Conservation (phyloP, 2,329 filamentous ascomycete species). For the Fusarium odoratissimum region DNA sequence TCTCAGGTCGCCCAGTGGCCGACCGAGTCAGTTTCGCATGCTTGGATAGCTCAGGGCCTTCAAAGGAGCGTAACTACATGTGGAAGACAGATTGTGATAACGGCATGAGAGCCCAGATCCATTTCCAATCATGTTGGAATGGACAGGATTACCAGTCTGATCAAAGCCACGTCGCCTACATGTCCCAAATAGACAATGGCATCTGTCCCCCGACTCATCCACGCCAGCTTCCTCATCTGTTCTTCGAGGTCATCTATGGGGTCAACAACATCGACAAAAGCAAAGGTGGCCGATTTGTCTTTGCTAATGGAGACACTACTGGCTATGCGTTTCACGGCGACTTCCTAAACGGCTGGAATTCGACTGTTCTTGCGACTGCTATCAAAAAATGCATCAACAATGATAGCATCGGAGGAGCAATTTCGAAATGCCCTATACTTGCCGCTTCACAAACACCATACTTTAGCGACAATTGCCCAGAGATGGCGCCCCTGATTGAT, state of each 20-base stretch:
- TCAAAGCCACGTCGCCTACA: conserved; percentile 40
- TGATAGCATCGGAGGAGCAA: conserved; percentile 22
- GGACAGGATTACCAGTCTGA: conserved; percentile 36
- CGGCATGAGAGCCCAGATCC: conserved; percentile 41
- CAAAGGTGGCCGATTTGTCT: conserved; percentile 38
- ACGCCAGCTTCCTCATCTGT: conserved; percentile 36
- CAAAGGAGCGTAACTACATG: conserved; percentile 38
- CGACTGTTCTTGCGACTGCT: conserved; percentile 24
- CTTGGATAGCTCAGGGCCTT: conserved; percentile 37
- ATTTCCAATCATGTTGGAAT: conserved; percentile 43
- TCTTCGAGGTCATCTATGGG: conserved; percentile 40
- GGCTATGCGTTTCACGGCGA: conserved; percentile 41
- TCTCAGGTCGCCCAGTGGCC: conserved; percentile 24
- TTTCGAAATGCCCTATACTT: conserved; percentile 29
- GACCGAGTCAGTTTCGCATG: conserved; percentile 43
- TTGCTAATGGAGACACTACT: conserved; percentile 41
- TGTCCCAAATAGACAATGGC: conserved; percentile 42
- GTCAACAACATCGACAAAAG: conserved; percentile 41
- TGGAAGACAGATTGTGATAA: conserved; percentile 37
- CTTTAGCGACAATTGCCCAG: conserved; percentile 37
- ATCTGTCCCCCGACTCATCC: conserved; percentile 39
- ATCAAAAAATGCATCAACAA: conserved; percentile 40
- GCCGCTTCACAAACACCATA: conserved; percentile 38
- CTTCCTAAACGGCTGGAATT: conserved; percentile 39
- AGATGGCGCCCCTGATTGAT: conserved; percentile 31